Percentiles rank a stretch among this genome's conserved stretches.
phyloP scores from a whole-genome alignment of 345 rosid species.

The Limnanthes douglasii region DNA sequence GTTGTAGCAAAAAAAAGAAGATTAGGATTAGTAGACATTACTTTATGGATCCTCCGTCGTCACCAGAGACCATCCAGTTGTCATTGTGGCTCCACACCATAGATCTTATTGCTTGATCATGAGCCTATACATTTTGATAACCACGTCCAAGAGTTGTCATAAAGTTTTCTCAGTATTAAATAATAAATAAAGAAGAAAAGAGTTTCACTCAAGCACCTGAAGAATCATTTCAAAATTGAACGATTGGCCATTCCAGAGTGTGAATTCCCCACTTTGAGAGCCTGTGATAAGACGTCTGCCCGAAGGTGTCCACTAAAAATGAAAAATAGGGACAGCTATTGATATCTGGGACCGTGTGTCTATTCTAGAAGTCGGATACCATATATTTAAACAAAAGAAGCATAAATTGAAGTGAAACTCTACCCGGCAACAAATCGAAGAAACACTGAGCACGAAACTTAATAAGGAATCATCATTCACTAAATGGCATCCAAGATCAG shows the following conservation, averaged over 20 bases:
- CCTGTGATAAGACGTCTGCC: constrained; percentile 97
- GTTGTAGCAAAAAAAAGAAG: too few relatives aligned
- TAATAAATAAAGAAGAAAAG: neutral
- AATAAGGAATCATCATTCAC: too few relatives aligned
- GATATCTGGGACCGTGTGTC: too few relatives aligned
- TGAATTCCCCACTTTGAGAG: constrained; percentile 94
- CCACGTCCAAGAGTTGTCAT: constrained; percentile 2
- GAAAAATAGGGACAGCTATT: constrained; percentile 16
- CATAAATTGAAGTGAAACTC: too few relatives aligned
- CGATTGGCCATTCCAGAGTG: constrained; percentile 98
- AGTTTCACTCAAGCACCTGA: constrained; percentile 36
- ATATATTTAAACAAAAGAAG: too few relatives aligned
- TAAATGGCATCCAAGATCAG: too few relatives aligned
- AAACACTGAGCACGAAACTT: too few relatives aligned
- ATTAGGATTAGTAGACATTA: constrained; percentile 15
- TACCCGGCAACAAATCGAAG: too few relatives aligned
- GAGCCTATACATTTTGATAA: constrained; percentile 43
- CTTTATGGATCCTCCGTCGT: constrained; percentile 95
- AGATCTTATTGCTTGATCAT: constrained; percentile 97
- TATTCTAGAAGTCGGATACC: too few relatives aligned
- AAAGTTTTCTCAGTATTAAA: neutral
- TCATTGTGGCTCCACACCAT: constrained; percentile 98
- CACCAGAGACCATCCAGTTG: constrained; percentile 98
- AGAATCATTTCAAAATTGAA: constrained; percentile 96
- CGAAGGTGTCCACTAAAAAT: constrained; percentile 85